phyloP scores from a whole-genome alignment of 768 basidiomycete genomes.

The Xerocomus spinulosus region DNA sequence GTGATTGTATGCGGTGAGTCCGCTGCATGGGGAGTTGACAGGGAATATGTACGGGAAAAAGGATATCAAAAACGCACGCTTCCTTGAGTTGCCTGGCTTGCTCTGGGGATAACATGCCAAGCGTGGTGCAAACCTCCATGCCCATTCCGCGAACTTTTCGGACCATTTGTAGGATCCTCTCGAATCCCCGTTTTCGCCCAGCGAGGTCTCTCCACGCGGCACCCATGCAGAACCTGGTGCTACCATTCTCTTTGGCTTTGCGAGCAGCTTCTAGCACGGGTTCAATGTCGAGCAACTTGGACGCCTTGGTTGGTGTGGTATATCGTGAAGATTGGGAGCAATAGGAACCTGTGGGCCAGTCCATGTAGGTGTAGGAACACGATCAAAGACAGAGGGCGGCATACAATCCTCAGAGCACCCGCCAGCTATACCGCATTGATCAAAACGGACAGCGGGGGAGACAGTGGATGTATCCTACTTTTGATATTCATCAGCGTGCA shows the following conservation, averaged over 20 bases:
- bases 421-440: conserved; percentile 54
- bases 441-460: conserved; percentile 13
- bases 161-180: conserved; percentile 91
- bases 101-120: conserved; percentile 93
- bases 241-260: conserved; percentile 93
- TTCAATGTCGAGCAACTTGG: conserved; percentile 80
- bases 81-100: conserved; percentile 90
- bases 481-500: conserved; percentile 99
- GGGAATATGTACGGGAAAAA: background rate
- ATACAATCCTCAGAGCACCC: conserved; percentile 95
- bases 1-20: conserved; percentile 96
- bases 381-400: conserved; percentile 23
- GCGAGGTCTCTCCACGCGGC: conserved; percentile 96
- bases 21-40: conserved; percentile 39
- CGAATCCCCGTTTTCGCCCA: conserved; percentile 90
- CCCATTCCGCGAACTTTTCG: conserved; percentile 87
- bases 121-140: conserved; percentile 99
- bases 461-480: conserved; percentile 50
- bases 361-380: background rate
- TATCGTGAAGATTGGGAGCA: conserved; percentile 98
- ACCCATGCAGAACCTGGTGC: conserved; percentile 98
- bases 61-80: conserved; percentile 54
- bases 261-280: conserved; percentile 91
- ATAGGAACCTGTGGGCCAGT: conserved; percentile 67
- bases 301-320: conserved; percentile 83